Evolutionary conservation across 352 stramenopile species (phyloP).

Genomic region (Globisporangium abappressorium): DNA sequence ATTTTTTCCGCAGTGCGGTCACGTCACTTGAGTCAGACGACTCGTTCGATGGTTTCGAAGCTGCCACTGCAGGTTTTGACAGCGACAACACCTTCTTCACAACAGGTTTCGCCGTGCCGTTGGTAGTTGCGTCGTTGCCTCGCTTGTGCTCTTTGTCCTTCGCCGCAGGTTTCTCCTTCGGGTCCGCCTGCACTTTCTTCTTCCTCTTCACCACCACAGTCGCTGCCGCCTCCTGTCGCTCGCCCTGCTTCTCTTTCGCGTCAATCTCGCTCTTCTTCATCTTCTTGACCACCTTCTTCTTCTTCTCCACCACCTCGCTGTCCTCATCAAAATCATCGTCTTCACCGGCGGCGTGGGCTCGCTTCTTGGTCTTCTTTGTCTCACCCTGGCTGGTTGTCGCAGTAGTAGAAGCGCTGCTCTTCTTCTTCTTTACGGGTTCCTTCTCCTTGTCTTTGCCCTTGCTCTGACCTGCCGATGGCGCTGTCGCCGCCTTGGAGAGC

Average conservation of each 20-base stretch:
- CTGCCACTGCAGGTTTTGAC: neutral
- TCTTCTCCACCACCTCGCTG: conserved; percentile 12
- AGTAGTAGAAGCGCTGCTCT: conserved; percentile 1
- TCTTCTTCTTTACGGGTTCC: conserved; percentile 18
- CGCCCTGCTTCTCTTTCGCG: conserved; percentile 4
- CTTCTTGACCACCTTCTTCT: conserved; percentile 5
- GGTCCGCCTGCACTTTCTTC: neutral
- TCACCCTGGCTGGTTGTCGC: neutral
- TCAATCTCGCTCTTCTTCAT: conserved; percentile 3
- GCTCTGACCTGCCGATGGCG: conserved; percentile 9
- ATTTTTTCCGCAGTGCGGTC: conserved; percentile 34
- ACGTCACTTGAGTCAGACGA: conserved; percentile 6
- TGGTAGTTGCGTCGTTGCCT: conserved; percentile 11
- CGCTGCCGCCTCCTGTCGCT: neutral
- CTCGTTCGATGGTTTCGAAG: neutral
- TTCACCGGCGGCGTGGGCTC: neutral
- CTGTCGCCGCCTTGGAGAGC: conserved; percentile 8
- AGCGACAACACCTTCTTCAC: conserved; percentile 5
- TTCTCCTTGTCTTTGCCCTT: conserved; percentile 15
- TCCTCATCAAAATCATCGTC: conserved; percentile 16
- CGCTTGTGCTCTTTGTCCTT: conserved; percentile 20
- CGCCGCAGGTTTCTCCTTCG: conserved; percentile 5
- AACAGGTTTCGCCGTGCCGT: neutral
- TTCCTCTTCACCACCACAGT: conserved; percentile 9
- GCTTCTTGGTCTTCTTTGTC: conserved; percentile 21